Percentiles rank a stretch among this genome's conserved stretches.
phyloP scores from a whole-genome alignment of 1,284 basidiomycete genomes.

The Heterobasidion irregulare region DNA sequence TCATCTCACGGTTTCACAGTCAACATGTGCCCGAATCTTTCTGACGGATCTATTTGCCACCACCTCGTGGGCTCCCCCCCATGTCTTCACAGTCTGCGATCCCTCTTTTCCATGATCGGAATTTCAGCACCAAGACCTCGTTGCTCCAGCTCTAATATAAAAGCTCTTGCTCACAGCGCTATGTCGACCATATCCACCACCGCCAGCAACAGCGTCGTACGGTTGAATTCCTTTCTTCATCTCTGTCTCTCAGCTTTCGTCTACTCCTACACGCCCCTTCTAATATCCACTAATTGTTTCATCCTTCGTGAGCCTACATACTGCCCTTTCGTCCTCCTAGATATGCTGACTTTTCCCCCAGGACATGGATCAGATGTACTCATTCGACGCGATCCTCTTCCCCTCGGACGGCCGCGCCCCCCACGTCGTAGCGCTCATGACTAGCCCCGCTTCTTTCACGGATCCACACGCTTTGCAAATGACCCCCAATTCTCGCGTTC shows the following conservation, averaged over 20 bases:
- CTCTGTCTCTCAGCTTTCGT: not conserved
- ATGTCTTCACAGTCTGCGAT: not conserved
- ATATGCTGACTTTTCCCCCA: not conserved
- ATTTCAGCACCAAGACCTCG: not conserved
- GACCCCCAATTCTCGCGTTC: conserved; percentile 41
- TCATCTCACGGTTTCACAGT: not conserved
- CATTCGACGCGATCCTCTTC: conserved; percentile 45
- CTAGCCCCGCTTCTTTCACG: conserved; percentile 46
- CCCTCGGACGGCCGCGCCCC: conserved; percentile 45
- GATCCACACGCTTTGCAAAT: conserved; percentile 29
- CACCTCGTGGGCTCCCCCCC: conserved; percentile 1
- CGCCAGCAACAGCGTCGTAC: not conserved
- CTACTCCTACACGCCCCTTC: not conserved
- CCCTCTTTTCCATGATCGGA: not conserved
- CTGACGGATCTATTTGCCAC: not conserved
- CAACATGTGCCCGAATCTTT: not conserved
- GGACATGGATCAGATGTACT: conserved; percentile 49
- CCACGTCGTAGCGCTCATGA: conserved; percentile 61
- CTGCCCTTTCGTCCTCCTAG: not conserved
- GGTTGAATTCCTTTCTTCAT: not conserved
- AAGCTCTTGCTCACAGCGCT: not conserved
- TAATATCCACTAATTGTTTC: not conserved
- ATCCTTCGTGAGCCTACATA: not conserved
- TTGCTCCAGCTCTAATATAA: not conserved
- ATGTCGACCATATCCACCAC: not conserved